These are phyloP conservation scores for Venturiaceae sp. DNA, from an alignment of 2,329 filamentous ascomycete species.

Conservation along the genomic window DNA sequence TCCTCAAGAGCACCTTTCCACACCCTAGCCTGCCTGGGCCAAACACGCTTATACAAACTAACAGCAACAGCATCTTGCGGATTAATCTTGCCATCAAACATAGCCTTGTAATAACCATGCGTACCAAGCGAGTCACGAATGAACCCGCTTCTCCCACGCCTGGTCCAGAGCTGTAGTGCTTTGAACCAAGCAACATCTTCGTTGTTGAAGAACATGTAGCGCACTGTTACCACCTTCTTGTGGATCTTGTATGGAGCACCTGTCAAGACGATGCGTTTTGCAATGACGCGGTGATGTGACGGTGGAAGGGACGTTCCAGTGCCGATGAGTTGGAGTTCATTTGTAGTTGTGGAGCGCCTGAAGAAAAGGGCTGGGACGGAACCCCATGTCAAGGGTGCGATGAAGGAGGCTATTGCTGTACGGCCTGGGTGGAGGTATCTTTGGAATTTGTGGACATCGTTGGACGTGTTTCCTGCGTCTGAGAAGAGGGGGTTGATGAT, in stretches of 20 bases:
- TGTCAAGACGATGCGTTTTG: conserved; percentile 87
- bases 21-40: conserved; percentile 55
- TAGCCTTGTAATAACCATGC: conserved; percentile 99
- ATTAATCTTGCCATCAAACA: conserved; percentile 92
- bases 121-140: conserved; percentile 93
- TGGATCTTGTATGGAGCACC: conserved; percentile 98
- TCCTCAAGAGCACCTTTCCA: conserved; percentile 19
- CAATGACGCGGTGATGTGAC: conserved; percentile 65
- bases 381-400: conserved; percentile 87
- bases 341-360: conserved; percentile 45
- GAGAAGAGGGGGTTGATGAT: conserved; percentile 88
- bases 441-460: conserved; percentile 95
- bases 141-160: conserved; percentile 75
- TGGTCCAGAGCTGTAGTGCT: conserved; percentile 89
- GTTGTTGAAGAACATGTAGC: conserved; percentile 99
- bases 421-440: conserved; percentile 85
- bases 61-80: conserved; percentile 90
- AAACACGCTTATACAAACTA: conserved; percentile 49
- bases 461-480: conserved; percentile 77
- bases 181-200: conserved; percentile 98
- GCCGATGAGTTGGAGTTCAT: conserved; percentile 61
- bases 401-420: conserved; percentile 80
- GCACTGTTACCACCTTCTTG: conserved; percentile 91
- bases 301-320: conserved; percentile 82
- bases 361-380: conserved; percentile 86